Evolutionary conservation across 176 grass and related monocot species (phyloP), one percentile per base, ranked within the genome.

Genomic region (Hsuehochloa calcarea): DNA sequence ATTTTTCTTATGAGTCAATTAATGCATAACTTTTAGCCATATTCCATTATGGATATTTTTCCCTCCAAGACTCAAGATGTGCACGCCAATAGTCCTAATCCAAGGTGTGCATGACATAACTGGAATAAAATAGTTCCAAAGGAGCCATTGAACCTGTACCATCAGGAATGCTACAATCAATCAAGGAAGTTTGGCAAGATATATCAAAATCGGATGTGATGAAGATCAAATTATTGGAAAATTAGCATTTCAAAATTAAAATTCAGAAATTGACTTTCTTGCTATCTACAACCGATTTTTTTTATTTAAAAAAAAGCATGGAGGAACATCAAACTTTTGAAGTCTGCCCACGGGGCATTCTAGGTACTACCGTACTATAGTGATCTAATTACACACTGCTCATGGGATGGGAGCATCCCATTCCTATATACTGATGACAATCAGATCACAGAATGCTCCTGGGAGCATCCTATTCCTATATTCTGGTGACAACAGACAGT

Each of bases 101-200:
- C 40, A 58, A 31, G 11, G 35, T 52, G 15, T 64, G 59, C 6
- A 8, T 16, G 47, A 50, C 51, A 86, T 64, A 29, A 86, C 54
- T 47, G 12, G 13, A 69, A 68, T 62, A 9, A 65, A 80, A 63
- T 38, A 3, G 17, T 29, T 86, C 16, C 16, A 40, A 49, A 19
- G 64, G 20, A 59, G 37, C 51, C n/a, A 44, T 59, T 43, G 0
- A 82, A 71, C n/a, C n/a, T 62, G 54, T 73, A 77, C 22, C 66
- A 47, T 70, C 5, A 75, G 27, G 52, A 68, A 75, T 35, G 17
- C 14, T 65, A 6, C 5, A 56, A 75, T 56, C 19, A 90, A 73
- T 90, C 35, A 68, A 88, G 50, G 46, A 69, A 66, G 14, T 68
- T 16, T 14, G 9, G 15, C 4, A 51, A 78, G 46, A 81, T 65